Evolutionary conservation across 768 basidiomycete species (phyloP), one percentile per base, ranked within the genome.

Genomic region (Boletus fagicola): DNA sequence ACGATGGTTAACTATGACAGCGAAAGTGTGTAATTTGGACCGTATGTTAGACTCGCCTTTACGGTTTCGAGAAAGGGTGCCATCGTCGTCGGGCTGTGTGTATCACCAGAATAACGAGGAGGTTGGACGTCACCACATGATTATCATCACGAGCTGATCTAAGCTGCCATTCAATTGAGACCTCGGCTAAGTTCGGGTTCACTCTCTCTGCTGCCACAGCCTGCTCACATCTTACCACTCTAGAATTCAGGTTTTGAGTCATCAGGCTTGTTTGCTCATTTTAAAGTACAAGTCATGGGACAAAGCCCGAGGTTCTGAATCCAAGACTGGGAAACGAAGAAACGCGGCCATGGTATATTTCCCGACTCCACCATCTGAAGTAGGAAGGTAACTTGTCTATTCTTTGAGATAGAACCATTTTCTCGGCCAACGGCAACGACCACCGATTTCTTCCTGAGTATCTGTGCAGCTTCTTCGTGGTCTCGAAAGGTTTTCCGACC

Each of bases 41-140:
- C 1, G 26, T 28, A 33, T 20, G 16, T 22, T 31, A 26, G 28
- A 64, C 77, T 62, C 61, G 83, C 89, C 75, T 81, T 87, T 49
- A 91, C 80, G 18, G 83, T 82, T 56, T 87, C 80, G 56, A 91
- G 80, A 72, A 88, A 92, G 18, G 90, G 87, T 1, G 89, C 83
- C 89, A 91, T 91, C 42, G 61, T 69, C 18, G 61, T 58, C 24
- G 62, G 51, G 42, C 22, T 35, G 13, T 12, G 63, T 45, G 52
- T 56, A 30, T 43, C 16, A 12, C 46, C 15, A 42, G 52, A 54
- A 43, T 26, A 30, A 51, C 39, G 18, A 55, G 46, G 18, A 55
- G 46, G 36, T 45, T 36, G 45, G 10, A 53, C 38, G 8, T 33
- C 12, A 26, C 22, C 26, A 28, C 10, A 18, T 36, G 38, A 11